phyloP scores from a whole-genome alignment of 1,284 basidiomycete genomes.

The Sanghuangporus weigelae region DNA sequence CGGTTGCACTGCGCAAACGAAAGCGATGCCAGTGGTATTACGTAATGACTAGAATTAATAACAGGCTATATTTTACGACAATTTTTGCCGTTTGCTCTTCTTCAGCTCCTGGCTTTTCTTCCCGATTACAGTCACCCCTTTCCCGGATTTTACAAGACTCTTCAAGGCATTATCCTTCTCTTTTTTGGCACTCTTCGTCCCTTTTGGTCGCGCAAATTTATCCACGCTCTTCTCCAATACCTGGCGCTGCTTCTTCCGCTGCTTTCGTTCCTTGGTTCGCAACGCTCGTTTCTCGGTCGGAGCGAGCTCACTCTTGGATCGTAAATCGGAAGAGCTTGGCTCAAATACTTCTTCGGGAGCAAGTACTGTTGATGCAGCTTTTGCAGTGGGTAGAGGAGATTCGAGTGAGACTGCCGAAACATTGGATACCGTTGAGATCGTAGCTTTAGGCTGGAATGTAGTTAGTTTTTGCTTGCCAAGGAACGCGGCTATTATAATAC shows the following conservation, averaged over 20 bases:
- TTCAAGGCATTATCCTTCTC: constrained; percentile 80
- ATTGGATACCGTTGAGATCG: constrained; percentile 84
- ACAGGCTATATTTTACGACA: background rate
- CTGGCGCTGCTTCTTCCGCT: constrained; percentile 67
- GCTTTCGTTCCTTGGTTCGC: constrained; percentile 71
- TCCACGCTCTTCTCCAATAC: constrained; percentile 64
- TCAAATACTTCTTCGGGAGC: constrained; percentile 92
- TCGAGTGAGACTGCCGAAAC: constrained; percentile 84
- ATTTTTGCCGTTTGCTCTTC: constrained; percentile 18
- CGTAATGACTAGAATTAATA: background rate
- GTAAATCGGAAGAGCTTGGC: constrained; percentile 48
- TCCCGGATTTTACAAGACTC: constrained; percentile 77
- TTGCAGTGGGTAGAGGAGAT: constrained; percentile 83
- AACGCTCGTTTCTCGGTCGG: constrained; percentile 78
- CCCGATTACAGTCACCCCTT: constrained; percentile 84
- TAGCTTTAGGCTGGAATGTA: constrained; percentile 72
- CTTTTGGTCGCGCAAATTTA: constrained; percentile 52
- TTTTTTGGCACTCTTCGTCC: constrained; percentile 49
- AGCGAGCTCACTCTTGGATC: constrained; percentile 76
- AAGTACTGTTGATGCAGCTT: constrained; percentile 74
- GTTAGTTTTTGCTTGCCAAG: background rate
- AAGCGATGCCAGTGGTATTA: background rate
- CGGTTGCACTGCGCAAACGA: background rate
- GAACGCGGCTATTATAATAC: constrained; percentile 25
- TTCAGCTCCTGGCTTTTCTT: constrained; percentile 49